A percentile compares a stretch with the other conserved stretches of the same genome.
Evolutionary conservation across 164 flowering plant genomes (phyloP).

Genomic region (Cinnamomum micranthum): DNA sequence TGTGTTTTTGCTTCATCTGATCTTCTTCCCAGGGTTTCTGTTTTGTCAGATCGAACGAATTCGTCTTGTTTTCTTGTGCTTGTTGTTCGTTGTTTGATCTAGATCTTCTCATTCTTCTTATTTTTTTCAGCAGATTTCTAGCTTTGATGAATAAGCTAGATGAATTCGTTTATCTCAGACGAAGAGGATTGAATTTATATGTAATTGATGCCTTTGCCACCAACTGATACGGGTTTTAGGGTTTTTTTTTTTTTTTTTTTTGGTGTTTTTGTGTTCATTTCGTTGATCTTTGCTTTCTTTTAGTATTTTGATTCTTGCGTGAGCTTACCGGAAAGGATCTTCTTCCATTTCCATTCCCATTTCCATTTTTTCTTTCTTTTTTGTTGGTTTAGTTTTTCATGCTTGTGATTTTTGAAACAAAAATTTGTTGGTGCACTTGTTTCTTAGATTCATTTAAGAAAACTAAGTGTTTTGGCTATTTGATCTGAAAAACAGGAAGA

Average conservation of each 20-base stretch:
- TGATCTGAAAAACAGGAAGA: not conserved
- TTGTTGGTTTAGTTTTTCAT: too few relatives aligned
- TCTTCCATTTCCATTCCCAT: not conserved
- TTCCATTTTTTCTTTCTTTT: too few relatives aligned
- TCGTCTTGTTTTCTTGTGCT: not conserved
- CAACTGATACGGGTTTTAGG: not conserved
- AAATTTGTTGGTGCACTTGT: not conserved
- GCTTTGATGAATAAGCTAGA: not conserved
- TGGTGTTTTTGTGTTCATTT: not conserved
- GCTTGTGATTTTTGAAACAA: not conserved
- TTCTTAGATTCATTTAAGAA: not conserved
- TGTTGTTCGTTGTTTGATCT: not conserved
- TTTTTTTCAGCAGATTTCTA: too few relatives aligned
- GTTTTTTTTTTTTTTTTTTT: not conserved
- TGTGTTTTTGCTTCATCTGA: not conserved
- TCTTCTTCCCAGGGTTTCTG: not conserved
- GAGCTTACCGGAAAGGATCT: not conserved
- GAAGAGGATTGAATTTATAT: too few relatives aligned
- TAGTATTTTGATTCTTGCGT: not conserved
- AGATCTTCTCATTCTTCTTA: not conserved
- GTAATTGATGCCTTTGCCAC: too few relatives aligned
- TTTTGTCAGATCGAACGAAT: not conserved
- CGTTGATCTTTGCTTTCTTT: not conserved
- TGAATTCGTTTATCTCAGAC: too few relatives aligned
- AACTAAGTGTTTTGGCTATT: not conserved